Conservation (phyloP, 768 basidiomycete genomes). For the Hydnum rufescens region DNA sequence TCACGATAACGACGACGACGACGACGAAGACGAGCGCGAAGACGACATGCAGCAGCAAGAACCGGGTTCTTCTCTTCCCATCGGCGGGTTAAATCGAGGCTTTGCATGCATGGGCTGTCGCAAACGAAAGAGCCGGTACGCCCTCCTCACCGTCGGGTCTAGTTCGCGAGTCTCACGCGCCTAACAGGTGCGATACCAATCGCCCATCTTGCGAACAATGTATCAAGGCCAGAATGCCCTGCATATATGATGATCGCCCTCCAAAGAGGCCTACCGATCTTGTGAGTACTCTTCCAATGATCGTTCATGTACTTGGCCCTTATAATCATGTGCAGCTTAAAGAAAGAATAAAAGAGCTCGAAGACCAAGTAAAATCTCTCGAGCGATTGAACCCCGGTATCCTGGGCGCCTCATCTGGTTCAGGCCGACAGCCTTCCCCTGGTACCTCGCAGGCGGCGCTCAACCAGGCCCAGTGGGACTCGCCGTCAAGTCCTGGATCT, state of each 20-base stretch:
- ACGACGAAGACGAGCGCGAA: background rate
- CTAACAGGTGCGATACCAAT: background rate
- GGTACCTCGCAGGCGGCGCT: too few relatives aligned
- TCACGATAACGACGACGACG: background rate
- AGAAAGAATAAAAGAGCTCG: background rate
- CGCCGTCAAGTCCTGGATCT: background rate
- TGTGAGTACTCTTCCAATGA: background rate
- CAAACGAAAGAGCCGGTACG: background rate
- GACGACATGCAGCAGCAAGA: background rate
- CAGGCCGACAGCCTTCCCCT: background rate
- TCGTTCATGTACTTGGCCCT: background rate
- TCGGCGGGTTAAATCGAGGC: background rate
- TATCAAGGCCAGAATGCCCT: constrained; percentile 1
- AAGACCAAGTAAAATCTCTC: background rate
- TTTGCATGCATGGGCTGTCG: constrained; percentile 1
- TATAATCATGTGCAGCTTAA: background rate
- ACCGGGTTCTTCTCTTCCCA: background rate
- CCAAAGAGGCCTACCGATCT: background rate
- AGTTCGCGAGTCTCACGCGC: background rate
- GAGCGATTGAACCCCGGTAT: background rate
- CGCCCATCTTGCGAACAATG: constrained; percentile 3
- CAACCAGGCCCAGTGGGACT: background rate
- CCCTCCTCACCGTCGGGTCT: background rate
- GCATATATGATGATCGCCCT: background rate
- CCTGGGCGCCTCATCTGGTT: background rate